A percentile compares a stretch with the other conserved stretches of the same genome.
phyloP scores from a whole-genome alignment of 345 rosid species.

The Excoecaria agallocha region DNA sequence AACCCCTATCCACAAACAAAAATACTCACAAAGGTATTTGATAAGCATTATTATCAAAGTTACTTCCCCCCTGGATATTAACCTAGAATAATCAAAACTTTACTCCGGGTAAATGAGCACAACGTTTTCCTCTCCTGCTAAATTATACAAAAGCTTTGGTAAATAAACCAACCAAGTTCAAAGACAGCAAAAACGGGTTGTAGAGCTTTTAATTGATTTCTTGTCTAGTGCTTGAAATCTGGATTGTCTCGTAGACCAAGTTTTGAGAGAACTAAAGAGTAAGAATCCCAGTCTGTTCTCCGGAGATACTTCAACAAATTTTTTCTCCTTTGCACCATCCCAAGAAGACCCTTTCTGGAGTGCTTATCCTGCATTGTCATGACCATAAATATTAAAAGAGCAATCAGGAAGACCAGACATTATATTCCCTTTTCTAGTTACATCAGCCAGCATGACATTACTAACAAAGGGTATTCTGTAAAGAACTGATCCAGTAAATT shows the following conservation, averaged over 20 bases:
- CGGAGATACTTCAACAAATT: constrained; percentile 75
- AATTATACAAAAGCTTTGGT: too few relatives aligned
- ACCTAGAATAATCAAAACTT: too few relatives aligned
- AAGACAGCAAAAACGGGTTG: neutral
- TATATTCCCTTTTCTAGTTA: neutral
- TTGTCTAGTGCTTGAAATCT: constrained; percentile 46
- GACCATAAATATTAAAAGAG: neutral
- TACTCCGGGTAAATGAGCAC: neutral
- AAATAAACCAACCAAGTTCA: neutral
- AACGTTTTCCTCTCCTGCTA: neutral
- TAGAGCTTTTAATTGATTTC: neutral
- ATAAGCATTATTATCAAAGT: too few relatives aligned
- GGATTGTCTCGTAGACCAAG: constrained; percentile 86
- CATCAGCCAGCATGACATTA: neutral
- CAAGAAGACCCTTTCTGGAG: constrained; percentile 74
- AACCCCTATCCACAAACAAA: too few relatives aligned
- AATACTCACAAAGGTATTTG: too few relatives aligned
- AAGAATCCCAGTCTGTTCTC: constrained; percentile 91
- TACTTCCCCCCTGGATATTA: too few relatives aligned
- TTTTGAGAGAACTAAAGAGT: constrained; percentile 63
- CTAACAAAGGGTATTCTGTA: neutral
- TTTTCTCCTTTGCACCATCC: constrained; percentile 83
- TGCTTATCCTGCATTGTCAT: constrained; percentile 65
- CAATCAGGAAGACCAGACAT: neutral
- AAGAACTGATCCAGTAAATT: neutral